A percentile compares a stretch with the other conserved stretches of the same genome.
These are phyloP conservation scores for Chaetomium fimeti DNA, from an alignment of 495 filamentous ascomycete species.

Conservation along the genomic window DNA sequence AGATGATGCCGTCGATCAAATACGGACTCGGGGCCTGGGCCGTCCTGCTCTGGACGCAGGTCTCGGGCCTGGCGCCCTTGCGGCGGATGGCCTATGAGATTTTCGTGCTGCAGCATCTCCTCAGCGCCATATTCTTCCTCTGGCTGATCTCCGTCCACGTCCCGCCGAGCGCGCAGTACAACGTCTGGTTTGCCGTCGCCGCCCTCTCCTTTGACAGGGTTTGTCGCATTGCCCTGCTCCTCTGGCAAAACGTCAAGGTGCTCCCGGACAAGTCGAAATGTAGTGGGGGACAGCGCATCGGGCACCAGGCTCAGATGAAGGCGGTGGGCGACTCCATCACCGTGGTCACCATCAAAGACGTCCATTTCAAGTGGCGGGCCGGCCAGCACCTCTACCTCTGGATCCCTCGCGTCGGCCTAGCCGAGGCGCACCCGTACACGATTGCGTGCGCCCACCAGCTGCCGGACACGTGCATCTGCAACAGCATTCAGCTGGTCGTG, in stretches of 20 bases:
- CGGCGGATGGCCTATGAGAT: slow-evolving; percentile 71
- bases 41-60: slow-evolving; percentile 66
- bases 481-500: slow-evolving; percentile 69
- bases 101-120: slow-evolving; percentile 77
- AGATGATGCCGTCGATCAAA: slow-evolving; percentile 61
- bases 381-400: slow-evolving; percentile 81
- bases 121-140: slow-evolving; percentile 66
- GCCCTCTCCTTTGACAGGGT: slow-evolving; percentile 69
- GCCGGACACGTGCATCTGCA: slow-evolving; percentile 50
- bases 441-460: slow-evolving; percentile 56
- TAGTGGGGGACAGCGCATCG: slow-evolving; percentile 44
- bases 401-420: slow-evolving; percentile 61
- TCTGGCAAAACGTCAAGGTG: slow-evolving; percentile 64
- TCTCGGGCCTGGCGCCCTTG: slow-evolving; percentile 67
- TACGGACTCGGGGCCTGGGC: slow-evolving; percentile 73
- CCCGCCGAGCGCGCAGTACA: slow-evolving; percentile 53
- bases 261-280: slow-evolving; percentile 39
- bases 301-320: slow-evolving; percentile 61
- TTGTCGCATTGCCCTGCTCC: slow-evolving; percentile 48
- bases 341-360: slow-evolving; percentile 65
- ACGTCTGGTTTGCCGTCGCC: slow-evolving; percentile 72
- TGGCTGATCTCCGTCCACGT: slow-evolving; percentile 65
- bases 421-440: slow-evolving; percentile 82
- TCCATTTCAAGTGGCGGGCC: slow-evolving; percentile 67
- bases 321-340: slow-evolving; percentile 63